phyloP scores from a whole-genome alignment of 768 basidiomycete genomes.

The Imleria badia region DNA sequence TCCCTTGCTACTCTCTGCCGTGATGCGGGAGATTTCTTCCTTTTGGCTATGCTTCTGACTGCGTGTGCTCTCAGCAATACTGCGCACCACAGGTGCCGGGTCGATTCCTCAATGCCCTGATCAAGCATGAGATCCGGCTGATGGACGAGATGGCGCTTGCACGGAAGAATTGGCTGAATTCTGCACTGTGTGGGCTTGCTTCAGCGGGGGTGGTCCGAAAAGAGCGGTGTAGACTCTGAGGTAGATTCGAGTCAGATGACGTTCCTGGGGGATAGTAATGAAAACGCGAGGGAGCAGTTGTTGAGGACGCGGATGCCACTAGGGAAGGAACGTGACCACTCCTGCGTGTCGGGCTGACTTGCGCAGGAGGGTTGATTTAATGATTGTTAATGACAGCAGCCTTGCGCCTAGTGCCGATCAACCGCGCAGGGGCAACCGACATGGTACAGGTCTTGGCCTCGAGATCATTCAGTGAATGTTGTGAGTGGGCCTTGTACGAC shows the following conservation, averaged over 20 bases:
- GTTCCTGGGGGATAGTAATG: conserved; percentile 40
- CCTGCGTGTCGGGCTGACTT: too few relatives aligned
- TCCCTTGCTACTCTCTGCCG: conserved; percentile 46
- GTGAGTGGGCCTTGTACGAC: conserved; percentile 78
- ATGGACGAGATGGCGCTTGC: conserved; percentile 42
- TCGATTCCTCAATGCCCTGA: conserved; percentile 16
- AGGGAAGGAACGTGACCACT: too few relatives aligned
- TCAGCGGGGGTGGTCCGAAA: conserved; percentile 68
- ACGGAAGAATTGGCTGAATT: conserved; percentile 70
- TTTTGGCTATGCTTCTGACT: conserved; percentile 44
- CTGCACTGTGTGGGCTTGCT: conserved; percentile 77
- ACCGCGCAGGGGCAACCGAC: too few relatives aligned
- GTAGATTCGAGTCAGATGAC: conserved; percentile 38
- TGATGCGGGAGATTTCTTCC: conserved; percentile 37
- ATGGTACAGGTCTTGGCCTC: conserved; percentile 57
- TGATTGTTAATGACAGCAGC: too few relatives aligned
- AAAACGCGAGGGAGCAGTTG: too few relatives aligned
- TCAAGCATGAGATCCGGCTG: conserved; percentile 32
- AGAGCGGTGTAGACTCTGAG: conserved; percentile 69
- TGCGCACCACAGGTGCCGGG: conserved; percentile 34
- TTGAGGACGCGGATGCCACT: too few relatives aligned
- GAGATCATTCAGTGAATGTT: conserved; percentile 68
- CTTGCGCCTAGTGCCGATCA: too few relatives aligned
- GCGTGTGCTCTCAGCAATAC: conserved; percentile 48
- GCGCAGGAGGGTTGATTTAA: too few relatives aligned